Evolutionary conservation across 768 basidiomycete genomes (phyloP).

Genomic region (Hemileccinum impolitum): DNA sequence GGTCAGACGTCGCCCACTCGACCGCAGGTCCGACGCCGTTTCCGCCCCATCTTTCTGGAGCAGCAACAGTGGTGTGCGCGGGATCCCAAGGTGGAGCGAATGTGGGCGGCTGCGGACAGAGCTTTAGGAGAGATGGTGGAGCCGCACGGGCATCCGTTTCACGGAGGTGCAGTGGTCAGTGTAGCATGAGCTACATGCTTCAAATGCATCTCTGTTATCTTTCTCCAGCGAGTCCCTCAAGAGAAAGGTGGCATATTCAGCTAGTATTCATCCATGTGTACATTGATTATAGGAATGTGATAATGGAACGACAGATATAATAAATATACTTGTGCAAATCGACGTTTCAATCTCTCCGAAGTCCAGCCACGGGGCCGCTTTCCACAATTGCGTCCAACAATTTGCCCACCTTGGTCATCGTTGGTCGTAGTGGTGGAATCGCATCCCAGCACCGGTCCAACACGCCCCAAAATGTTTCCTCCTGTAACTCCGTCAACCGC

Average conservation of each 20-base stretch:
- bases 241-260: too few species aligned
- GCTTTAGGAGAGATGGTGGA: conserved; percentile 14
- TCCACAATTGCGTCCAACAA: conserved; percentile 10
- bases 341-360: not conserved
- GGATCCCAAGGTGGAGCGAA: conserved; percentile 36
- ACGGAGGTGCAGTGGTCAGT: not conserved
- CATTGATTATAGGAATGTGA: too few species aligned
- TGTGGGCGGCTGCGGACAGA: conserved; percentile 22
- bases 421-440: conserved; percentile 37
- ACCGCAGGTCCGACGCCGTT: conserved; percentile 34
- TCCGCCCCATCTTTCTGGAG: conserved; percentile 48
- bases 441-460: conserved; percentile 46
- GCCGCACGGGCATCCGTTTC: conserved; percentile 12
- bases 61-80: conserved; percentile 45
- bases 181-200: not conserved
- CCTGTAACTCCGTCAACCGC: conserved; percentile 15
- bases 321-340: not conserved
- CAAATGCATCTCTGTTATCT: too few species aligned
- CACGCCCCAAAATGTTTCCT: conserved; percentile 41
- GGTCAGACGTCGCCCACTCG: conserved; percentile 8
- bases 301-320: too few species aligned
- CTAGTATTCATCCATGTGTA: too few species aligned
- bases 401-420: conserved; percentile 38
- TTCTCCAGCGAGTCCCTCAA: too few species aligned
- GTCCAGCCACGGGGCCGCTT: not conserved